phyloP scores from a whole-genome alignment of 2,329 filamentous ascomycete species.

The Neospermospora avenae region DNA sequence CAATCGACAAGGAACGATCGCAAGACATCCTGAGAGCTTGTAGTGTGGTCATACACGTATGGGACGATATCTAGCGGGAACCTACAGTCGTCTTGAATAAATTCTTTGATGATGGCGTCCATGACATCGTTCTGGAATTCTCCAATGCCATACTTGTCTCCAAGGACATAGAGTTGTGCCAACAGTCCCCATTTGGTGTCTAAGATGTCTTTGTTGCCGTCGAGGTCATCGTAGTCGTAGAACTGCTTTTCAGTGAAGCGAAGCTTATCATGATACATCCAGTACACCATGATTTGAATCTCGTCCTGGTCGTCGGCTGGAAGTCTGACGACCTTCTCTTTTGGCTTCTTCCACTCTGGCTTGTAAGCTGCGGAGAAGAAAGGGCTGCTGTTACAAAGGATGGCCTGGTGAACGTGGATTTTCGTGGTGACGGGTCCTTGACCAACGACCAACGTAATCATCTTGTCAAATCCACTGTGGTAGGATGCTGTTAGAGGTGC shows the following conservation, averaged over 20 bases:
- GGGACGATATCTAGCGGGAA: not conserved
- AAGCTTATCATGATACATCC: slow-evolving; percentile 13
- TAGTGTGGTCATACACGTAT: not conserved
- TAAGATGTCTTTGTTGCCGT: not conserved
- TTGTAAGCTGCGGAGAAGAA: slow-evolving; percentile 10
- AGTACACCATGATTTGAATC: slow-evolving; percentile 10
- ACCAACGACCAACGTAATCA: slow-evolving; percentile 14
- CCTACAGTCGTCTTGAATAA: not conserved
- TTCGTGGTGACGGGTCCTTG: not conserved
- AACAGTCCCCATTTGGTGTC: not conserved
- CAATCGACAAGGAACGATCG: not conserved
- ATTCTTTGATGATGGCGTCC: not conserved
- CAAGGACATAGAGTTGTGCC: slow-evolving; percentile 9
- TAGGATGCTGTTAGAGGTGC: not conserved
- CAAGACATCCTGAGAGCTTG: not conserved
- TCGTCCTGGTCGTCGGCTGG: slow-evolving; percentile 7
- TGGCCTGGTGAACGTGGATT: slow-evolving; percentile 11
- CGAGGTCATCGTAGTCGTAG: not conserved
- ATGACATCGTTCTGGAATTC: slow-evolving; percentile 13
- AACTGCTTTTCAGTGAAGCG: not conserved
- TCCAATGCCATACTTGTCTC: slow-evolving; percentile 10
- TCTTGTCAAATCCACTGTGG: not conserved
- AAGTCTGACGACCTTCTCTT: slow-evolving; percentile 5
- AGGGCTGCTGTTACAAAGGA: slow-evolving; percentile 5
- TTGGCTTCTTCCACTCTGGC: not conserved